phyloP scores from a whole-genome alignment of 2,329 filamentous ascomycete genomes.

The Fusarium irregulare region DNA sequence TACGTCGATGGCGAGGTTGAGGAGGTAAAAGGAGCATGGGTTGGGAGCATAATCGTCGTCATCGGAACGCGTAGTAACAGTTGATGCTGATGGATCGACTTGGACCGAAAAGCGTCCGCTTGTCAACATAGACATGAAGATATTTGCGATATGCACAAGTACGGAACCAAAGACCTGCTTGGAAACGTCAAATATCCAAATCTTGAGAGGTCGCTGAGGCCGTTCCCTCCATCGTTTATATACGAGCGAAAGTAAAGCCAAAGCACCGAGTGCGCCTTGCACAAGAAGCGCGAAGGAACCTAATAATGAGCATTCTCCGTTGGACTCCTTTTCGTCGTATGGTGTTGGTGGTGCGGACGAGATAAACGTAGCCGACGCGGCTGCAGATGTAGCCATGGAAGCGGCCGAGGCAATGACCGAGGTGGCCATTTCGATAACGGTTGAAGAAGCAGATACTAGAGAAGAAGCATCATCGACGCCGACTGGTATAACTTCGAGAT shows the following conservation, averaged over 20 bases:
- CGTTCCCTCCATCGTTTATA: conserved; percentile 94
- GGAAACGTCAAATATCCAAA: conserved; percentile 97
- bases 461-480: conserved; percentile 41
- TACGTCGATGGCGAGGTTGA: conserved; percentile 96
- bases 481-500: conserved; percentile 32
- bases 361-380: conserved; percentile 33
- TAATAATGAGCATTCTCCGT: conserved; percentile 85
- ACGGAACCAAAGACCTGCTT: conserved; percentile 97
- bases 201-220: conserved; percentile 90
- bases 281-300: conserved; percentile 92
- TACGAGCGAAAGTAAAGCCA: conserved; percentile 87
- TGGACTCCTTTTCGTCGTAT: conserved; percentile 60
- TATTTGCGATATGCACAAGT: conserved; percentile 89
- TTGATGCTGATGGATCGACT: conserved; percentile 59
- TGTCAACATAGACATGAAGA: conserved; percentile 96
- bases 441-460: conserved; percentile 35
- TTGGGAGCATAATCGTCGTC: conserved; percentile 76
- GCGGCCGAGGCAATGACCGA: conserved; percentile 47
- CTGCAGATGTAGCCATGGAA: conserved; percentile 45
- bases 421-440: conserved; percentile 46
- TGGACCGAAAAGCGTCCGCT: conserved; percentile 82
- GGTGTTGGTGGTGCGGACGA: conserved; percentile 31
- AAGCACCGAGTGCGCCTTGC: conserved; percentile 83
- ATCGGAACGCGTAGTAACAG: conserved; percentile 56
- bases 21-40: conserved; percentile 94